phyloP scores from a whole-genome alignment of 2,329 filamentous ascomycete species.

The Fragosphaeria purpurea region DNA sequence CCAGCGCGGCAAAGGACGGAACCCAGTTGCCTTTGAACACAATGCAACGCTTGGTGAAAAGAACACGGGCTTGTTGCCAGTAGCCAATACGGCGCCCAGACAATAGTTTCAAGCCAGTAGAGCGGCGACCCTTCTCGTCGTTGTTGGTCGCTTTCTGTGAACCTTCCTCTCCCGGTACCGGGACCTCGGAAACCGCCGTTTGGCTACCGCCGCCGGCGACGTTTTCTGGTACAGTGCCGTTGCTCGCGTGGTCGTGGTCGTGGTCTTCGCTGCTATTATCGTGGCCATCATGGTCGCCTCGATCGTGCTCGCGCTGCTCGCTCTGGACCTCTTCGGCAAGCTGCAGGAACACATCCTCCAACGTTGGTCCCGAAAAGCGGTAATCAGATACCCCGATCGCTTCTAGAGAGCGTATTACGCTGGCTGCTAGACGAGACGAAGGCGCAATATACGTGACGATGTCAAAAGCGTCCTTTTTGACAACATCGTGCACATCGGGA shows the following conservation, averaged over 20 bases:
- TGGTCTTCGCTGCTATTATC: not conserved
- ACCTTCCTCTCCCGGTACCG: not conserved
- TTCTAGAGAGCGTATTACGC: constrained; percentile 62
- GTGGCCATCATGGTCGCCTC: not conserved
- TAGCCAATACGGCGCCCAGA: constrained; percentile 63
- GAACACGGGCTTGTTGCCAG: constrained; percentile 57
- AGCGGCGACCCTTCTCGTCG: constrained; percentile 13
- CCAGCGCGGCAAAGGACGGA: constrained; percentile 62
- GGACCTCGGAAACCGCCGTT: not conserved
- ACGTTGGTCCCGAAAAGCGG: constrained; percentile 76
- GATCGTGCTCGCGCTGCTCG: constrained; percentile 24
- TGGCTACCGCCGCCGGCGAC: not conserved
- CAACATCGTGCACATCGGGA: constrained; percentile 44
- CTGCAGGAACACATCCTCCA: constrained; percentile 86
- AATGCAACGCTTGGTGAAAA: constrained; percentile 68
- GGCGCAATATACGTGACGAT: constrained; percentile 63
- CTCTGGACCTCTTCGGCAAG: constrained; percentile 68
- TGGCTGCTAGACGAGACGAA: constrained; percentile 59
- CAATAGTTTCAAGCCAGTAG: constrained; percentile 41
- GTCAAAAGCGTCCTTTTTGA: constrained; percentile 54
- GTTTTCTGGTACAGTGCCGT: not conserved
- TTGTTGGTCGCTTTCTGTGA: not conserved
- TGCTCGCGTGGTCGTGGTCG: not conserved
- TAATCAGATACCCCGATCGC: constrained; percentile 60
- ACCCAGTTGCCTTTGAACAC: constrained; percentile 71